Conservation (phyloP, 176 grass and related monocot genomes). For the Olyra latifolia region DNA sequence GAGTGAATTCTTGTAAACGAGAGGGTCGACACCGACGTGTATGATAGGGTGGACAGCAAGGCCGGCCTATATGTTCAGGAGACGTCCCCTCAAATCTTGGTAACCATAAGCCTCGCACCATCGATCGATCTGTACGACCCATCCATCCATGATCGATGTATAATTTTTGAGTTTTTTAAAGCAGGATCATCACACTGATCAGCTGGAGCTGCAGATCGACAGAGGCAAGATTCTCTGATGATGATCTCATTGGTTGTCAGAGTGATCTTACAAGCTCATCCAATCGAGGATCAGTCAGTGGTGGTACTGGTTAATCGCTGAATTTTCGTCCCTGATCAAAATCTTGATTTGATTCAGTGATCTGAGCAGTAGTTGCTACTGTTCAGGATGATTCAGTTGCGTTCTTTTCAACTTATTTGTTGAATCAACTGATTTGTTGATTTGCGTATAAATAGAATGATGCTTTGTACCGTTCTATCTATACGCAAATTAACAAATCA, state of each 20-base stretch:
- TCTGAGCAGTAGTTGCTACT: not conserved
- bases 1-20: not conserved
- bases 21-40: not conserved
- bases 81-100: slow-evolving; percentile 40
- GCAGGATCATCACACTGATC: not conserved
- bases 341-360: not conserved
- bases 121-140: slow-evolving; percentile 29
- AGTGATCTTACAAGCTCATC: slow-evolving; percentile 29
- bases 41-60: not conserved
- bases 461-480: too few relatives aligned
- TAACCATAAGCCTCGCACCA: slow-evolving; percentile 39
- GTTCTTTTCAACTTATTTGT: too few relatives aligned
- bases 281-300: slow-evolving; percentile 8
- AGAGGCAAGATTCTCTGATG: slow-evolving; percentile 50
- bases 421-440: too few relatives aligned
- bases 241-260: slow-evolving; percentile 25
- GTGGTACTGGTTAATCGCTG: not conserved
- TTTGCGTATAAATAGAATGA: too few relatives aligned
- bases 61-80: slow-evolving; percentile 7
- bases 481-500: too few relatives aligned
- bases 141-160: slow-evolving; percentile 4
- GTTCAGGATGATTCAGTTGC: not conserved
- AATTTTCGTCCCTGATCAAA: not conserved
- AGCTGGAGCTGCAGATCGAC: slow-evolving; percentile 23
- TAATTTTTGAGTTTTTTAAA: slow-evolving; percentile 14